Base-by-base conservation (phyloP, 1,139 yeast genomes). In the Sugiyamaella paludigena region DNA sequence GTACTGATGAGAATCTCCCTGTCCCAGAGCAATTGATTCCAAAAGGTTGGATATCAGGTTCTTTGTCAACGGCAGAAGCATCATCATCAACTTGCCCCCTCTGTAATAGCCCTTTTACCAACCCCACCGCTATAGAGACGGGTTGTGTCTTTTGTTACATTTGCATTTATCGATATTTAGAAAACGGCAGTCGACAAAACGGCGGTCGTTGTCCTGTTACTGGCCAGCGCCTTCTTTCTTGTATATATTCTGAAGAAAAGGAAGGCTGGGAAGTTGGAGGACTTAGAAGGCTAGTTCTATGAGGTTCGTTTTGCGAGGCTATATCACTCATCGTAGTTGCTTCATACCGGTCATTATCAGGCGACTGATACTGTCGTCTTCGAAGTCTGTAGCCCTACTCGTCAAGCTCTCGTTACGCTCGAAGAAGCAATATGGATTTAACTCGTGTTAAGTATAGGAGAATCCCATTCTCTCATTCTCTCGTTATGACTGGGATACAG, bases 121-220 rank as follows among this genome's bases (percentile, higher is more conserved):
- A 87, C 58, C 96, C 96, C 2, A 89, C 96, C 0, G 79, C 86
- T 5, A 80, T 91, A 38, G 98, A 91, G 63, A 88, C 98, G 0
- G 98, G 98, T 0, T 81, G 82, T 55, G 95, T 89, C 0, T 87
- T 86, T 58, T 91, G 96, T 66, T 91, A 91, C 64, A 80, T 88
- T 10, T 92, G 98, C 66, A 88, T 91, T 16, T 81, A 81, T 62
- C 78, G 79, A 48, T 79, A 81, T 60, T 73, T 91, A 44, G 74
- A 77, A 29, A 71, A 70, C 13, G 67, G 67, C 7, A 71, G 68
- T 47, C 63, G 66, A 40, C 58, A 66, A 36, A 74, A 76, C 43
- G 88, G 87, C 12, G 96, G 94, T 1, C 73, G 83, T 52, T 92
- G 98, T 64, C 98, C 98, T 0, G 77, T 87, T 0, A 87, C 96